Percentiles rank a stretch among this genome's conserved stretches.
These are phyloP conservation scores for Chalciporus chontae DNA, from an alignment of 768 basidiomycete species.

Conservation along the genomic window DNA sequence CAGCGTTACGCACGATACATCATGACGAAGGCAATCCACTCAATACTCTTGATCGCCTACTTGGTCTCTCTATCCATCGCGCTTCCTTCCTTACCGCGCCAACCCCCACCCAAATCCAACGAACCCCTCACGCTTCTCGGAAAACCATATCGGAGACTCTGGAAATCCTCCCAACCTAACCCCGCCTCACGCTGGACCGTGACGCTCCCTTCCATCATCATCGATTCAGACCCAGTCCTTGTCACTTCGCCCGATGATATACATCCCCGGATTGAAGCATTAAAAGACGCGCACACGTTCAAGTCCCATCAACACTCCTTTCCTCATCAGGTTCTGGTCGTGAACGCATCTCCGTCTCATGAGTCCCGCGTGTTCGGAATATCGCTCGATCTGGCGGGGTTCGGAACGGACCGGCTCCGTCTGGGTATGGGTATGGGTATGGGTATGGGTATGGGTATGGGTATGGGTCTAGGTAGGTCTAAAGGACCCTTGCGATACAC, in stretches of 20 bases:
- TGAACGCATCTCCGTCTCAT: neutral
- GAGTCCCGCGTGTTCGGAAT: neutral
- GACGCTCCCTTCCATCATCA: neutral
- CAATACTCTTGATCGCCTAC: constrained; percentile 4
- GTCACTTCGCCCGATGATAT: no score
- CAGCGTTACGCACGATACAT: neutral
- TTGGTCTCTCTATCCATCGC: constrained; percentile 7
- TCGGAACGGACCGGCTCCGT: neutral
- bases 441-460: neutral
- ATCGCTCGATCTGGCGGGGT: neutral
- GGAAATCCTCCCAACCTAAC: neutral
- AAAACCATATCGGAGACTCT: constrained; percentile 6
- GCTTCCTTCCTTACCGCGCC: constrained; percentile 1
- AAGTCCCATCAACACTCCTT: neutral
- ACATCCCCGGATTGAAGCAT: no score
- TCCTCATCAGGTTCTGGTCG: neutral
- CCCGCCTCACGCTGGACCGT: neutral
- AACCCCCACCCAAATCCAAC: neutral
- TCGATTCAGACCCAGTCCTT: neutral
- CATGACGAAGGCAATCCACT: constrained; percentile 3
- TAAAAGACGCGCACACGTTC: no score
- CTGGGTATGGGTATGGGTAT: neutral
- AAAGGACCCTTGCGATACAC: neutral
- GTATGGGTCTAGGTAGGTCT: neutral
- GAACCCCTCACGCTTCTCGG: constrained; percentile 16